Evolutionary conservation across 2,329 filamentous ascomycete genomes (phyloP), one percentile per base, ranked within the genome.

Genomic region (Pseudocercospora crystallina): DNA sequence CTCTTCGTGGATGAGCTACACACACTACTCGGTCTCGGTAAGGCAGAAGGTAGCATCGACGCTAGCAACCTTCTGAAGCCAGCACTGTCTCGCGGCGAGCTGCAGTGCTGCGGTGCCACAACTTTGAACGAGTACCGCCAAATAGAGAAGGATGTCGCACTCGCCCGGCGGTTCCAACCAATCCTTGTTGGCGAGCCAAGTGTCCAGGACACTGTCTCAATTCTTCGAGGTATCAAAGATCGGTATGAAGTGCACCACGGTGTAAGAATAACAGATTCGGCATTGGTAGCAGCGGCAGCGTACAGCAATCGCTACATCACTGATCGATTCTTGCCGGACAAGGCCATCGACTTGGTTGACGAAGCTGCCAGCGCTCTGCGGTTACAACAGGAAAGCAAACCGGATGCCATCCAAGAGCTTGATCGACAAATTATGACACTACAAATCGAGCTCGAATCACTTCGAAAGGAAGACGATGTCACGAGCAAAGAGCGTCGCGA

Each of bases 211-310:
- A 96, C 94, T 0, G 91, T 99, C 55, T 96, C 90, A 43, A 97
- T 99, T 50, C 76, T 99, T 1, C 84, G 94, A 65, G 94, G 92
- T 42, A 96, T 99, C 75, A 97, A 97, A 67, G 91, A 97, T 65
- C 89, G 90, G 60, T 99, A 99, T 65, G 94, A 97, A 69, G 89
- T 97, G 0, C 94, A 97, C 60, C 94, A 99, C 65, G 92, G 94
- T 71, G 92, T 97, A 0, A 81, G 91, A 47, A 97, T 99, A 59
- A 95, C 90, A 0, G 94, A 97, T 63, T 86, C 87, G 2, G 90
- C 94, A 5, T 75, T 97, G 9, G 92, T 99, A 11, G 90, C 94
- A 1, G 92, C 94, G 2, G 91, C 92, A 2, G 88, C 89, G 0
- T 88, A 95, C 66, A 94, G 89, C 56, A 97, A 97, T 65, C 87